Evolutionary conservation across 345 rosid species (phyloP).

Genomic region (Linum lewisii): DNA sequence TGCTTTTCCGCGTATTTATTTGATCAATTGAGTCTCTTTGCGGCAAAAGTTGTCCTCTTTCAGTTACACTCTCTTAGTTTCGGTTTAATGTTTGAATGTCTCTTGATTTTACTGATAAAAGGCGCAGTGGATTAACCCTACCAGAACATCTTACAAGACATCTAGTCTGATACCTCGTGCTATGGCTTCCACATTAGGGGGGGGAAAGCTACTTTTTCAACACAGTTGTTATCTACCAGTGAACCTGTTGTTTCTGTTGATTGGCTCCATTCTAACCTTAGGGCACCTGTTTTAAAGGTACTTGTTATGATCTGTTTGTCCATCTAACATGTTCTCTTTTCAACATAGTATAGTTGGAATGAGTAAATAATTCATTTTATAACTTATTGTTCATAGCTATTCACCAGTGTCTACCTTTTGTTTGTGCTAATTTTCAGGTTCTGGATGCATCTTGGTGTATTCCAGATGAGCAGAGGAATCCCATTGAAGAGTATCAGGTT

Average conservation of each 20-base stretch:
- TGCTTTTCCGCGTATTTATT: too few relatives aligned
- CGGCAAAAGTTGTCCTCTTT: too few relatives aligned
- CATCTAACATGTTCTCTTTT: too few relatives aligned
- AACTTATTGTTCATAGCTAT: too few relatives aligned
- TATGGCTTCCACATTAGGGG: slow-evolving; percentile 41
- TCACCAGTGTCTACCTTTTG: neutral
- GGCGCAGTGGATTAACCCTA: neutral
- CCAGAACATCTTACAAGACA: neutral
- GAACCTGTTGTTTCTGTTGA: slow-evolving; percentile 90
- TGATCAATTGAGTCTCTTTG: too few relatives aligned
- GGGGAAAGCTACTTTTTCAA: slow-evolving; percentile 34
- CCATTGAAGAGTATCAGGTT: slow-evolving; percentile 97
- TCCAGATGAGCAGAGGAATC: slow-evolving; percentile 97
- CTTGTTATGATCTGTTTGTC: too few relatives aligned
- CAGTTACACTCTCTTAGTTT: too few relatives aligned
- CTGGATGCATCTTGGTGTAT: slow-evolving; percentile 98
- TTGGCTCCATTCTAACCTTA: slow-evolving; percentile 84
- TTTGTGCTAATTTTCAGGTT: slow-evolving; percentile 33
- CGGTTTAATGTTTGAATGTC: neutral
- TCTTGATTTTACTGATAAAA: neutral
- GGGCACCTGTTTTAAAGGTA: slow-evolving; percentile 79
- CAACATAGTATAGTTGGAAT: too few relatives aligned
- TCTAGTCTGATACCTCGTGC: slow-evolving; percentile 26
- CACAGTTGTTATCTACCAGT: slow-evolving; percentile 37
- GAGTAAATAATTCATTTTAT: too few relatives aligned